Percentiles rank a stretch among this genome's conserved stretches.
Evolutionary conservation across 2,329 filamentous ascomycete genomes (phyloP).

Genomic region (Cladosporium sp.): DNA sequence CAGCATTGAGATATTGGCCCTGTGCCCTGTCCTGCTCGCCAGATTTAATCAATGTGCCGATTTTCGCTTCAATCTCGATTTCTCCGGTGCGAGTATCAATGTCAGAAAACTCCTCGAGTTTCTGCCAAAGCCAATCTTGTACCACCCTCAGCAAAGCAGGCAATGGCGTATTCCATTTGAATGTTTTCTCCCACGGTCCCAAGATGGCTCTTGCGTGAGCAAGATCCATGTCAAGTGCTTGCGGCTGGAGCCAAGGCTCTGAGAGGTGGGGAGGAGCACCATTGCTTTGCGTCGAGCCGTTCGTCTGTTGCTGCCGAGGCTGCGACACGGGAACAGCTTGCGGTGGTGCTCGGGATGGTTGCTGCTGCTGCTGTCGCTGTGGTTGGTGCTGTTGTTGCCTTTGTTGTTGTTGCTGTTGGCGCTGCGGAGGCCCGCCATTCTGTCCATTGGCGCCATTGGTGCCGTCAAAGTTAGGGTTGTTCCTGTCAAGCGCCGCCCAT

Average conservation of each 20-base stretch:
- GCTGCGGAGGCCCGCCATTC: neutral
- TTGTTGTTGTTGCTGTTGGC: slow-evolving; percentile 5
- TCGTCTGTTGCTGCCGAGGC: neutral
- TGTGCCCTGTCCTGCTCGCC: slow-evolving; percentile 65
- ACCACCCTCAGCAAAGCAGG: slow-evolving; percentile 22
- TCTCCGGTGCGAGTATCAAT: slow-evolving; percentile 61
- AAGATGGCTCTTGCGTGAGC: slow-evolving; percentile 17
- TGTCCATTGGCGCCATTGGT: slow-evolving; percentile 2
- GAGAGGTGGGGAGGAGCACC: neutral
- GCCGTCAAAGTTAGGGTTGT: slow-evolving; percentile 25
- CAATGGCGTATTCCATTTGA: slow-evolving; percentile 23
- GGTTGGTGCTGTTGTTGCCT: slow-evolving; percentile 2
- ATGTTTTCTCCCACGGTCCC: slow-evolving; percentile 30
- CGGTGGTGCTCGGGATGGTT: neutral
- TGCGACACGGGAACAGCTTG: neutral
- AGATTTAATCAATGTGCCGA: slow-evolving; percentile 75
- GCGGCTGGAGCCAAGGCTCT: neutral
- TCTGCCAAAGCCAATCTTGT: slow-evolving; percentile 25
- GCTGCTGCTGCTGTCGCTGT: neutral
- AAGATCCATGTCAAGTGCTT: slow-evolving; percentile 3
- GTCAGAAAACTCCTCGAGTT: slow-evolving; percentile 40
- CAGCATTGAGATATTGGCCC: slow-evolving; percentile 66
- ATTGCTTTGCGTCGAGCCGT: neutral
- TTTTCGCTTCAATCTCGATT: slow-evolving; percentile 91
- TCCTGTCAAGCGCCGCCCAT: slow-evolving; percentile 29